Percentiles rank a stretch among this genome's conserved stretches.
phyloP scores from a whole-genome alignment of 2,329 filamentous ascomycete genomes.

The Monosporascus sp. region DNA sequence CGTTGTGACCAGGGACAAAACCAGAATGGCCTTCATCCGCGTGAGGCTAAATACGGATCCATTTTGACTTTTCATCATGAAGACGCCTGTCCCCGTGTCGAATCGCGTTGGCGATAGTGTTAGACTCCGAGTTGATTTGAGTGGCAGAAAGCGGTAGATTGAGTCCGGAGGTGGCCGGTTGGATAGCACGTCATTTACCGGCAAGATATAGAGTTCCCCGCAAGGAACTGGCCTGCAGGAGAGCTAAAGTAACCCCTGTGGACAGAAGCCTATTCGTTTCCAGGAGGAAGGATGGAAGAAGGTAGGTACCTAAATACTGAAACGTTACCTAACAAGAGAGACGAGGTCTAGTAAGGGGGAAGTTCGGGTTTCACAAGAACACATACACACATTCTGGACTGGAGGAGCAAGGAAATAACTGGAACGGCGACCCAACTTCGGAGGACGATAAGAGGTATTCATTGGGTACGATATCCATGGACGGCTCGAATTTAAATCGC shows the following conservation, averaged over 20 bases:
- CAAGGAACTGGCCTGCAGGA: neutral
- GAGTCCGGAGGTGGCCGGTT: neutral
- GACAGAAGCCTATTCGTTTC: too few relatives aligned
- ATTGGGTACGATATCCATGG: neutral
- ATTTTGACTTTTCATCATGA: neutral
- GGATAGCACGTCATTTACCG: neutral
- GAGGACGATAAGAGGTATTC: neutral
- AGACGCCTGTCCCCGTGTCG: neutral
- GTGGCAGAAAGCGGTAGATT: neutral
- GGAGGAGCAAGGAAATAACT: neutral
- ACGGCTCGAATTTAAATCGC: neutral
- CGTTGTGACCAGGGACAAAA: conserved; percentile 32
- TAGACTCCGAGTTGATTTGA: neutral
- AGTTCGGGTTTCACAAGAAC: neutral
- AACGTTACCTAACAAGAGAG: too few relatives aligned
- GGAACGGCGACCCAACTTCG: neutral
- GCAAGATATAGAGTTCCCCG: neutral
- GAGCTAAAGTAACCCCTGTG: neutral
- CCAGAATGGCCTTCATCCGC: conserved; percentile 28
- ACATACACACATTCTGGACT: neutral
- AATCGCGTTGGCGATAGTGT: neutral
- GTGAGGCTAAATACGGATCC: conserved; percentile 25
- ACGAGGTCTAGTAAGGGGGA: too few relatives aligned
- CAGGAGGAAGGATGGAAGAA: too few relatives aligned
- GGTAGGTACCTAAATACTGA: too few relatives aligned